Evolutionary conservation across 805 yeast species (phyloP).

Genomic region (Candida coleopterorum): DNA sequence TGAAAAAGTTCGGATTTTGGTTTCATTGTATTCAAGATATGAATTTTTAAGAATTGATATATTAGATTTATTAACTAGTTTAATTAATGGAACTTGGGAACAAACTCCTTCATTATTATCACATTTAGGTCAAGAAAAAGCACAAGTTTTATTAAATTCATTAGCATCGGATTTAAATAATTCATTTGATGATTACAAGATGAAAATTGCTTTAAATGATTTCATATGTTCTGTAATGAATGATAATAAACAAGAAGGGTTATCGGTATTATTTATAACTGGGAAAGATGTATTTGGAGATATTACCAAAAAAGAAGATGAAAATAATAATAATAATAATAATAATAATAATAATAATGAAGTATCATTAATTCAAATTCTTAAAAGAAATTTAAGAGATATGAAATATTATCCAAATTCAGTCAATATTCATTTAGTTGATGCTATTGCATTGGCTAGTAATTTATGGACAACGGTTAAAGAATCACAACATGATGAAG

Average conservation of each 20-base stretch:
- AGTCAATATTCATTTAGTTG: constrained; percentile 63
- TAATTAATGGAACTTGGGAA: constrained; percentile 55
- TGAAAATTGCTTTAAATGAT: constrained; percentile 53
- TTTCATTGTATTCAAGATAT: constrained; percentile 51
- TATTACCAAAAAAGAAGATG: constrained; percentile 17
- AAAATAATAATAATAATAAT: too few species aligned
- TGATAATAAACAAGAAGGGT: constrained; percentile 73
- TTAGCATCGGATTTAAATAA: constrained; percentile 58
- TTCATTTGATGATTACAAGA: constrained; percentile 46
- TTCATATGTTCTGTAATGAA: constrained; percentile 65
- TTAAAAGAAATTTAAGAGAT: constrained; percentile 51
- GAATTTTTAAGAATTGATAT: constrained; percentile 46
- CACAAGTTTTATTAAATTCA: constrained; percentile 56
- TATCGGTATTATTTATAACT: constrained; percentile 65
- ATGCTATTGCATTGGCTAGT: constrained; percentile 68
- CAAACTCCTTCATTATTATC: constrained; percentile 76
- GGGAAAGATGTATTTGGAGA: constrained; percentile 48
- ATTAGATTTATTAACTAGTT: constrained; percentile 50
- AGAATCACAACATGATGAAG: constrained; percentile 45
- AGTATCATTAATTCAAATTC: constrained; percentile 46
- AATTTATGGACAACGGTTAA: constrained; percentile 72
- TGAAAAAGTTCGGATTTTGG: constrained; percentile 49
- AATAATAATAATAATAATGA: constrained; percentile 2
- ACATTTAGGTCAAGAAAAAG: constrained; percentile 63
- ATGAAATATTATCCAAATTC: constrained; percentile 54